A percentile compares a stretch with the other conserved stretches of the same genome.
Conservation (phyloP, 2,329 filamentous ascomycete genomes). For the Aspergillus chevalieri region DNA sequence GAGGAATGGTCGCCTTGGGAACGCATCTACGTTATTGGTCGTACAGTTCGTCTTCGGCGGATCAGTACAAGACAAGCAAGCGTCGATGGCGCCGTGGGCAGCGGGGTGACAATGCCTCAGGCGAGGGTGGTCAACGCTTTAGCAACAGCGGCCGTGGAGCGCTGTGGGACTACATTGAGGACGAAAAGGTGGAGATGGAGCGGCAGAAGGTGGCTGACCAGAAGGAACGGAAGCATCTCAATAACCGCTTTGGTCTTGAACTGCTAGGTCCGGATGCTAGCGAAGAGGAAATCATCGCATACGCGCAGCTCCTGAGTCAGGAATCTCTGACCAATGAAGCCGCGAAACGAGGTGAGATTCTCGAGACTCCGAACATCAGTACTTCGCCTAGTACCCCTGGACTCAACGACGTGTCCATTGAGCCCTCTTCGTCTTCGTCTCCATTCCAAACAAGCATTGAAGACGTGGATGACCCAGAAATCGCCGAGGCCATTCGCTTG, state of each 20-base stretch:
- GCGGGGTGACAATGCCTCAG: conserved; percentile 53
- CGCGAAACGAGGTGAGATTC: conserved; percentile 39
- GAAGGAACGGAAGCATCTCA: conserved; percentile 64
- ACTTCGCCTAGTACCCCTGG: conserved; percentile 34
- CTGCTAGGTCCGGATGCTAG: conserved; percentile 53
- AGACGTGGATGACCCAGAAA: conserved; percentile 51
- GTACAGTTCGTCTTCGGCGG: conserved; percentile 73
- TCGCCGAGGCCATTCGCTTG: conserved; percentile 58
- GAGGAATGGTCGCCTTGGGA: conserved; percentile 81
- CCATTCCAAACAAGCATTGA: conserved; percentile 35
- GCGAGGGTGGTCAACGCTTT: conserved; percentile 50
- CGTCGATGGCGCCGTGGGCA: conserved; percentile 68
- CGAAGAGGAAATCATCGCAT: conserved; percentile 59
- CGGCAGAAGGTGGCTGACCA: conserved; percentile 62
- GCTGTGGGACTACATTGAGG: conserved; percentile 73
- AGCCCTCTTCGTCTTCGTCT: conserved; percentile 32
- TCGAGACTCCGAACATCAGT: conserved; percentile 33
- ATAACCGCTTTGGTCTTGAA: conserved; percentile 76
- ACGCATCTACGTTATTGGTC: conserved; percentile 88
- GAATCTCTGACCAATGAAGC: conserved; percentile 50
- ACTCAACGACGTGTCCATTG: conserved; percentile 23
- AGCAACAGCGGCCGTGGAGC: conserved; percentile 60
- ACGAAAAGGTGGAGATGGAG: conserved; percentile 76
- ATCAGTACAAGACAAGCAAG: conserved; percentile 69
- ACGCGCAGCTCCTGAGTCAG: conserved; percentile 57